These are phyloP conservation scores for Eutypella sp. DNA, from an alignment of 2,329 filamentous ascomycete species.

Conservation along the genomic window DNA sequence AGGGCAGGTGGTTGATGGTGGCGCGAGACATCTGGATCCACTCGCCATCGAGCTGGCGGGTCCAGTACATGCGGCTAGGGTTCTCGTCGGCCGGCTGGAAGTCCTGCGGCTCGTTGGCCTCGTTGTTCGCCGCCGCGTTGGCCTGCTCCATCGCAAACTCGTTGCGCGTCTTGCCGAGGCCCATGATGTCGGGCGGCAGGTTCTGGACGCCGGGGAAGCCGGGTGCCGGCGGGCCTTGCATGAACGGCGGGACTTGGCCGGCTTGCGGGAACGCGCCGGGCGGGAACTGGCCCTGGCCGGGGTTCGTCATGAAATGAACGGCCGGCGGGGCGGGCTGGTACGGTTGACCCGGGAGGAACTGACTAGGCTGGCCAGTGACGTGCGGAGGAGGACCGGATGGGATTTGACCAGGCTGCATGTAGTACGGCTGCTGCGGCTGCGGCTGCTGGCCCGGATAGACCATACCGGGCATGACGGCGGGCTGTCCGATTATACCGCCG, in stretches of 20 bases:
- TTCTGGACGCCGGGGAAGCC: not conserved
- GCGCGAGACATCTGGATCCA: conserved; percentile 56
- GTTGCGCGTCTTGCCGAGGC: conserved; percentile 45
- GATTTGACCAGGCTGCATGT: not conserved
- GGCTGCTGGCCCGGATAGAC: no score
- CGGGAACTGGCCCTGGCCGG: not conserved
- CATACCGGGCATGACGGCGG: no score
- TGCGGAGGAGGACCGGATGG: not conserved
- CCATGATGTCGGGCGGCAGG: conserved; percentile 40
- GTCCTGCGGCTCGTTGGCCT: conserved; percentile 53
- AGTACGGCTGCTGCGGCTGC: no score
- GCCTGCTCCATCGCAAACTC: conserved; percentile 44
- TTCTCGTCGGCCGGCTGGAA: conserved; percentile 59
- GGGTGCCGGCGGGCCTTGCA: conserved; percentile 2
- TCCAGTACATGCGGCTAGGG: conserved; percentile 55
- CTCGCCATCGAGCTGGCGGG: conserved; percentile 55
- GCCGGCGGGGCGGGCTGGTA: not conserved
- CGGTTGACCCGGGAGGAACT: not conserved
- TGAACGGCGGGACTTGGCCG: conserved; percentile 5
- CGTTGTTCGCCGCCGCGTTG: conserved; percentile 44
- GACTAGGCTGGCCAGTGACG: not conserved
- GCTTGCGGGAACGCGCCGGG: not conserved
- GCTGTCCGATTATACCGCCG: no score
- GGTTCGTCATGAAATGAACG: not conserved
- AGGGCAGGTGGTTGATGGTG: conserved; percentile 55